Percentiles rank a stretch among this genome's conserved stretches.
Evolutionary conservation across 495 filamentous ascomycete species (phyloP).

Genomic region (Podospora anserina): DNA sequence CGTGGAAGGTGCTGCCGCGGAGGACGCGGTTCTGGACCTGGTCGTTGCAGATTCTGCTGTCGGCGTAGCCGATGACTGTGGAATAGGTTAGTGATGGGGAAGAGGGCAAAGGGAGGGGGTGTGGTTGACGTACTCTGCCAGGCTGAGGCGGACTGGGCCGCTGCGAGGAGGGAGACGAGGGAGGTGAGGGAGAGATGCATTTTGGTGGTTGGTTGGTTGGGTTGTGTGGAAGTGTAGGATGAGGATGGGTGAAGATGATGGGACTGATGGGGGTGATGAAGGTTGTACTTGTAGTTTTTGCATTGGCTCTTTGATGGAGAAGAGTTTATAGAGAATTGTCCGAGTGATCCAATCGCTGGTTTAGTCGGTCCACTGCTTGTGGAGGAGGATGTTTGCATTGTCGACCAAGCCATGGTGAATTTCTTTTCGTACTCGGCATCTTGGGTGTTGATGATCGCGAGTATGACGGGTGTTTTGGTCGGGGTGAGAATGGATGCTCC

Average conservation of each 20-base stretch:
- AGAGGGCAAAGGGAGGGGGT: not conserved
- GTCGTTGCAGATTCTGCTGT: not conserved
- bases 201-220: not conserved
- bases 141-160: not conserved
- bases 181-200: not conserved
- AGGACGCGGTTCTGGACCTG: not conserved
- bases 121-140: not conserved
- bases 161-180: not conserved
- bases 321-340: not conserved
- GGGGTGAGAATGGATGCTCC: no score
- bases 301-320: not conserved
- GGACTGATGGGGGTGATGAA: not conserved
- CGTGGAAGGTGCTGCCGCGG: not conserved
- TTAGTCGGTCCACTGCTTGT: not conserved
- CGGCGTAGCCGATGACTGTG: not conserved
- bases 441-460: no score
- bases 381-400: no score
- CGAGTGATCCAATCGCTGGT: not conserved
- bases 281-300: not conserved
- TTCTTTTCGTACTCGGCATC: no score
- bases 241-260: not conserved
- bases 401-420: no score
- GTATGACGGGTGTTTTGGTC: no score
- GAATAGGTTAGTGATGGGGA: not conserved
- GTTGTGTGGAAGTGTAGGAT: not conserved